Evolutionary conservation across 208 protist species (phyloP), one percentile per base, ranked within the genome.

Genomic region (Herpetomonas tarakana): DNA sequence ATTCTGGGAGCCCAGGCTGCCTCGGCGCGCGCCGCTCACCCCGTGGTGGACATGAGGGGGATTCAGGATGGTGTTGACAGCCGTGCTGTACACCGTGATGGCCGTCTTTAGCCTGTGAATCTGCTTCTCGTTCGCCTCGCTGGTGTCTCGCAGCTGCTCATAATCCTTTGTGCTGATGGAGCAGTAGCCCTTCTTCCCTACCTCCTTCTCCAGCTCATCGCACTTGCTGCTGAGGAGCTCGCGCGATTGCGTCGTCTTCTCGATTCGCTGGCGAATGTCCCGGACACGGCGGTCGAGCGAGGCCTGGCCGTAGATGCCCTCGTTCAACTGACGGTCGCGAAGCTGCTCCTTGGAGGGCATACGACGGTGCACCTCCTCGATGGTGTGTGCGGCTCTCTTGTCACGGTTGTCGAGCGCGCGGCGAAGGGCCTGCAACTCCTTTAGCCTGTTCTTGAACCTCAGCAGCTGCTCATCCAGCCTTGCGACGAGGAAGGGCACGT

Each of bases 301-400:
- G 9, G 70, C 67, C 52, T 68, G 82, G 57, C 58, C 74, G 66
- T 92, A 94, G 45, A 90, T 76, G 24, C 69, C 76, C 22, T 94
- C 88, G 30, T 81, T 81, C 0, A 83, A 54, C 61, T 90, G 76
- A 11, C 81, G 68, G n/a, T 74, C 52, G 53, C 74, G 35, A 46
- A 82, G 50, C 54, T 91, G 76, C 2, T 62, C 59, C 3, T 46
- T 22, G 0, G 72, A 35, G 0, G 79, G 68, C 58, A 76, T 74
- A 11, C 66, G 38, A 11, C 78, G 76, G 39, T 79, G 54, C 2
- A 81, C 64, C 56, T 80, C 74, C 38, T 87, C 62, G 46, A 91
- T 81, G 9, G 78, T 76, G 52, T 92, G 78, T 0, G 79, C 78
- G 2, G 77, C 73, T 18, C 79, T 73, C 68, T 88, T 84, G 44